A percentile compares a stretch with the other conserved stretches of the same genome.
These are phyloP conservation scores for Plasmodium berghei DNA, from an alignment of 169 alveolate species.

Conservation along the genomic window DNA sequence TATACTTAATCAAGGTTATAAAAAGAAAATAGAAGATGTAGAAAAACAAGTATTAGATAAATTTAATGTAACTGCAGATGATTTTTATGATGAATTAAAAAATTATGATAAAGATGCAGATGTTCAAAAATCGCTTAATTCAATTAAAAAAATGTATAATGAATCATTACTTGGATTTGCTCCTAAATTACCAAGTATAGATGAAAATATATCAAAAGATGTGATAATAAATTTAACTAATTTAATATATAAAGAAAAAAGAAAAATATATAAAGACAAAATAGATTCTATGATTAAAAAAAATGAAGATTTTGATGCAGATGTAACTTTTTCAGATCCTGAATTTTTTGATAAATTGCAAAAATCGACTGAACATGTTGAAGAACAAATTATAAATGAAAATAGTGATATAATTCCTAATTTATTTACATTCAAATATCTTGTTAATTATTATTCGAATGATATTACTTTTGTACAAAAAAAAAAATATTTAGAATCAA, in stretches of 20 bases:
- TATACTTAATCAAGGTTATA: conserved; percentile 49
- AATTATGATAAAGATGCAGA: conserved; percentile 57
- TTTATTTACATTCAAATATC: conserved; percentile 64
- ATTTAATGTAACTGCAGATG: conserved; percentile 59
- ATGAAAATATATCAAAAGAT: conserved; percentile 45
- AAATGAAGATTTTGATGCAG: conserved; percentile 22
- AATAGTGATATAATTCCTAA: conserved; percentile 31
- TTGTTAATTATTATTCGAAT: conserved; percentile 55
- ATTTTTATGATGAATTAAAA: conserved; percentile 66
- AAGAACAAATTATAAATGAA: conserved; percentile 65
- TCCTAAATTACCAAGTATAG: conserved; percentile 66
- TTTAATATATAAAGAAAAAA: conserved; percentile 65
- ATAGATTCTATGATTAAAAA: conserved; percentile 51
- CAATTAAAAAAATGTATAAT: conserved; percentile 67
- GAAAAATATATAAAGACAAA: conserved; percentile 60
- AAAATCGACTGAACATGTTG: conserved; percentile 73
- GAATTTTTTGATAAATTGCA: conserved; percentile 44
- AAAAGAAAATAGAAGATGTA: conserved; percentile 60
- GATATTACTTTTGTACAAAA: conserved; percentile 48
- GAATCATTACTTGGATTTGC: conserved; percentile 55
- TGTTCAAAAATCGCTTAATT: conserved; percentile 36
- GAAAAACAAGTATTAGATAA: conserved; percentile 59
- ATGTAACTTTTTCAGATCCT: conserved; percentile 29
- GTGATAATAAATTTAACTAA: conserved; percentile 39
- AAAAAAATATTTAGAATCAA: conserved; percentile 70